Evolutionary conservation across 75 land plant species (phyloP).

Genomic region (Sequoiadendron giganteum): DNA sequence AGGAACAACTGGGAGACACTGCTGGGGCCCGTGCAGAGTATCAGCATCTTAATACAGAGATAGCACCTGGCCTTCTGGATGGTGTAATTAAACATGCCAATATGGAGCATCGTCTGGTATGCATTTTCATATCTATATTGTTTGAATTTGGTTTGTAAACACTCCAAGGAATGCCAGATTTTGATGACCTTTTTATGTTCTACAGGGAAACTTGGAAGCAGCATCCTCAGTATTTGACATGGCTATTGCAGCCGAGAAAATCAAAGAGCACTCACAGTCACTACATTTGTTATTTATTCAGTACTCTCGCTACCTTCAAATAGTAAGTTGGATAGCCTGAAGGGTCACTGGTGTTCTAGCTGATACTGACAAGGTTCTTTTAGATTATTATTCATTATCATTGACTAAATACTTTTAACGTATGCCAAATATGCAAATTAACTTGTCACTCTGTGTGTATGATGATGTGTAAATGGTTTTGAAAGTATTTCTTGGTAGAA

Average conservation of each 20-base stretch:
- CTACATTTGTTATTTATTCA: slow-evolving; percentile 79
- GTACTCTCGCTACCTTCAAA: slow-evolving; percentile 72
- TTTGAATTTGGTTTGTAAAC: neutral
- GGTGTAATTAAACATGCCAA: slow-evolving; percentile 86
- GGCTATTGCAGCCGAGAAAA: slow-evolving; percentile 77
- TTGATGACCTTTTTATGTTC: neutral
- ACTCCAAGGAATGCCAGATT: neutral
- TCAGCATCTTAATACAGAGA: slow-evolving; percentile 61
- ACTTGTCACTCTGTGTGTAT: neutral
- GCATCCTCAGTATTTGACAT: slow-evolving; percentile 70
- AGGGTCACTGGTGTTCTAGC: neutral
- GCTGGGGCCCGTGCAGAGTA: slow-evolving; percentile 76
- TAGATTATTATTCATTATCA: neutral
- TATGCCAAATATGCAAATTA: neutral
- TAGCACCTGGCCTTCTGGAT: slow-evolving; percentile 87
- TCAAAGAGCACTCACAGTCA: slow-evolving; percentile 73
- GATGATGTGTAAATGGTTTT: neutral
- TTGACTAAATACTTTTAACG: neutral
- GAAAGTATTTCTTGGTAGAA: neutral
- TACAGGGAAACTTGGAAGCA: slow-evolving; percentile 75
- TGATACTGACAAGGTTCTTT: neutral
- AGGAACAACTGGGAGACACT: slow-evolving; percentile 73
- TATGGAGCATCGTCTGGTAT: slow-evolving; percentile 84
- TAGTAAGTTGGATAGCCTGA: slow-evolving; percentile 41
- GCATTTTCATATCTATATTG: neutral